A percentile compares a stretch with the other conserved stretches of the same genome.
Conservation (phyloP, 495 filamentous ascomycete species). For the Lophium mytilinum region DNA sequence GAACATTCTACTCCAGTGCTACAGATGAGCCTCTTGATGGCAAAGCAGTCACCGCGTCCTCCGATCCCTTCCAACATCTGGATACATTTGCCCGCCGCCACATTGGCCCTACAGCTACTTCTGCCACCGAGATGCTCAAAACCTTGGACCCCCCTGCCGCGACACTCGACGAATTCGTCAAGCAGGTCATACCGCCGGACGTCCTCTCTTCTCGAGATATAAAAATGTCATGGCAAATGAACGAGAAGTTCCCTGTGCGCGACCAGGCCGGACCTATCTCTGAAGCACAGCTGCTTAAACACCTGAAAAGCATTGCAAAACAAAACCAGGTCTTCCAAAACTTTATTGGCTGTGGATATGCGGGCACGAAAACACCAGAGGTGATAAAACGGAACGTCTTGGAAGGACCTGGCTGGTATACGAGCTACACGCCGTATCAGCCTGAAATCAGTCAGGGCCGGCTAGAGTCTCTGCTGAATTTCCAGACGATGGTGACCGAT, state of each 20-base stretch:
- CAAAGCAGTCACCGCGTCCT: not conserved
- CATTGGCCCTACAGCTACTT: conserved; percentile 76
- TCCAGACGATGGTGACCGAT: conserved; percentile 90
- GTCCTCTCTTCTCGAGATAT: conserved; percentile 67
- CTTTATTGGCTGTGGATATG: conserved; percentile 86
- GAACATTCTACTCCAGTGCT: conserved; percentile 13
- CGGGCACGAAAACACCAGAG: conserved; percentile 73
- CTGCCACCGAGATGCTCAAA: conserved; percentile 71
- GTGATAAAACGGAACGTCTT: conserved; percentile 93
- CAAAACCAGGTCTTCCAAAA: conserved; percentile 54
- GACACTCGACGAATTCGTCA: conserved; percentile 78
- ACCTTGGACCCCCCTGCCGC: conserved; percentile 65
- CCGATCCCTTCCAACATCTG: conserved; percentile 33
- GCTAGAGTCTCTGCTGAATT: conserved; percentile 85
- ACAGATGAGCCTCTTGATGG: conserved; percentile 6
- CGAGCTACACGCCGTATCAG: conserved; percentile 97
- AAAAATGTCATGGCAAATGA: conserved; percentile 31
- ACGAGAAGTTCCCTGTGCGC: not conserved
- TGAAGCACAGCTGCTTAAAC: conserved; percentile 60
- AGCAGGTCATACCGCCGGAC: conserved; percentile 73
- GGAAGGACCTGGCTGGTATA: conserved; percentile 96
- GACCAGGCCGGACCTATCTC: conserved; percentile 33
- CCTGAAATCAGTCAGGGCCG: conserved; percentile 89
- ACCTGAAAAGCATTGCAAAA: conserved; percentile 54
- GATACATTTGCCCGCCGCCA: conserved; percentile 79